Evolutionary conservation across 805 yeast genomes (phyloP).

Genomic region (Ascoidea asiatica): DNA sequence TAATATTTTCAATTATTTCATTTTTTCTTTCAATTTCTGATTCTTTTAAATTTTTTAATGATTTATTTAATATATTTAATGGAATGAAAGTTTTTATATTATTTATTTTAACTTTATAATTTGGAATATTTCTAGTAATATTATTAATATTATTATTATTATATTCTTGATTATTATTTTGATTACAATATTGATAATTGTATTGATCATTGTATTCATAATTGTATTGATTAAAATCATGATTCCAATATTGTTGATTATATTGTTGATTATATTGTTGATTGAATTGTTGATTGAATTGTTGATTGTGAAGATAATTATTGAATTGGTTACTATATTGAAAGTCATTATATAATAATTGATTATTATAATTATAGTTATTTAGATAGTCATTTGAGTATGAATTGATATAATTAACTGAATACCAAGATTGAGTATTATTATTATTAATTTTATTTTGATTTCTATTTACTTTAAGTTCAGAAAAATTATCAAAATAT

Average conservation of each 20-base stretch:
- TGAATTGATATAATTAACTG: background rate
- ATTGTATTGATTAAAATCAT: background rate
- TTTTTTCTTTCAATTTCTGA: background rate
- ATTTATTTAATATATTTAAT: too few species aligned
- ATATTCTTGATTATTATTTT: too few species aligned
- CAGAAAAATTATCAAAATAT: too few species aligned
- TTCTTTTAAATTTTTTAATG: background rate
- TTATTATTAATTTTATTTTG: background rate
- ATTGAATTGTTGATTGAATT: slow-evolving; percentile 1
- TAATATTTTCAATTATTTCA: too few species aligned
- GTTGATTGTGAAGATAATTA: slow-evolving; percentile 1
- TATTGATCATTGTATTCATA: background rate
- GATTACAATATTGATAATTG: too few species aligned
- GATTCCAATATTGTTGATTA: background rate
- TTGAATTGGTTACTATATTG: background rate
- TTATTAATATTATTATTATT: too few species aligned
- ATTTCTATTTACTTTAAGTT: background rate
- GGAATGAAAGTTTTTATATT: background rate
- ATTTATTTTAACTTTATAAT: background rate
- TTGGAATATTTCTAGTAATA: background rate
- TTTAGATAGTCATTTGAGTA: background rate
- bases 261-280: slow-evolving; percentile 1
- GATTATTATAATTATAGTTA: too few species aligned
- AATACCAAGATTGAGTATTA: background rate
- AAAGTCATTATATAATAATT: too few species aligned